phyloP scores from a whole-genome alignment of 371 early-diverging fungal species.

The Mortierella sp. region DNA sequence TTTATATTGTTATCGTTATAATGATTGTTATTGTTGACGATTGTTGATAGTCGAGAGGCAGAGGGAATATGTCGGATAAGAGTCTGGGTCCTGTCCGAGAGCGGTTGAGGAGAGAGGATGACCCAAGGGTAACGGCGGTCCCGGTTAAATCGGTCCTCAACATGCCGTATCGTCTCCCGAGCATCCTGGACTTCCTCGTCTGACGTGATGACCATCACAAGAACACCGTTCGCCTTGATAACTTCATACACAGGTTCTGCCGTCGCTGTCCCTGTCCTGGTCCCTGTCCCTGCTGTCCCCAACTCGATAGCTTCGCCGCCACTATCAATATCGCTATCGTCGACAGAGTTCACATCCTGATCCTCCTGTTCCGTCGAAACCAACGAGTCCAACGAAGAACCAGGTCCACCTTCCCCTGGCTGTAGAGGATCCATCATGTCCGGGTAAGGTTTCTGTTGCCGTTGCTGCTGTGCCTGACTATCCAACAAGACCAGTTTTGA shows the following conservation, averaged over 20 bases:
- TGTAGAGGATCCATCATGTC: neutral
- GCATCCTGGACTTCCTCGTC: constrained; percentile 64
- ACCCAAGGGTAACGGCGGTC: constrained; percentile 64
- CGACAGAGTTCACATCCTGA: neutral
- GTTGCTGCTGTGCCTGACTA: neutral
- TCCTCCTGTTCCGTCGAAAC: too few relatives aligned
- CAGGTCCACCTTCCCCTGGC: neutral
- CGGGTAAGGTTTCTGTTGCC: neutral
- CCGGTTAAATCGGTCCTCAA: constrained; percentile 66
- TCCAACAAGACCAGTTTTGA: neutral
- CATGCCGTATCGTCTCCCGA: constrained; percentile 57
- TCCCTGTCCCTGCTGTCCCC: neutral
- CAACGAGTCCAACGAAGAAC: neutral
- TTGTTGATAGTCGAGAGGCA: neutral
- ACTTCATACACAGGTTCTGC: constrained; percentile 16
- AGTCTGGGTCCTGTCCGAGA: constrained; percentile 54
- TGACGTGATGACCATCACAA: constrained; percentile 68
- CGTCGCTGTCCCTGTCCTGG: neutral
- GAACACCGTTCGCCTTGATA: constrained; percentile 72
- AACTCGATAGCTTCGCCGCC: neutral
- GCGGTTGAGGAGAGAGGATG: constrained; percentile 58
- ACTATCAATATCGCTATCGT: neutral
- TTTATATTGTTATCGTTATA: neutral
- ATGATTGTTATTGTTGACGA: neutral
- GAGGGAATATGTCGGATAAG: constrained; percentile 43